phyloP scores from a whole-genome alignment of 2,329 filamentous ascomycete species.

The Sclerotinia borealis region DNA sequence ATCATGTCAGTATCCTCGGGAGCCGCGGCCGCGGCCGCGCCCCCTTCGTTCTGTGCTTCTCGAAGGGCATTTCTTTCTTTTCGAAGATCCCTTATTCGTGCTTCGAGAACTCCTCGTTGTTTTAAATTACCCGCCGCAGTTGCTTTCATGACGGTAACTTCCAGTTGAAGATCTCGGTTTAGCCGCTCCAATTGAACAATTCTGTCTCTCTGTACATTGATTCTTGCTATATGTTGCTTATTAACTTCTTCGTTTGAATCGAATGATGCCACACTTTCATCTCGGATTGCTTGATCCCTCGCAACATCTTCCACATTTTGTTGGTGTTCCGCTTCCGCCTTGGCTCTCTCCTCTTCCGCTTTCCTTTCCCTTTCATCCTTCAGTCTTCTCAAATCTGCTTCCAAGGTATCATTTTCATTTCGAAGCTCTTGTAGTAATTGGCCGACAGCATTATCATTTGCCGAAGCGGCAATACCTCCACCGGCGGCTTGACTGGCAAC shows the following conservation, averaged over 20 bases:
- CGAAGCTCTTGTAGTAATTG: neutral
- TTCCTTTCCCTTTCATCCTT: neutral
- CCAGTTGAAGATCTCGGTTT: neutral
- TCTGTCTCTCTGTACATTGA: neutral
- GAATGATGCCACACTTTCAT: neutral
- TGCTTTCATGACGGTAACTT: neutral
- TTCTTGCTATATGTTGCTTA: neutral
- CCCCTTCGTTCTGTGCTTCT: too few relatives aligned
- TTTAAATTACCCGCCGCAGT: neutral
- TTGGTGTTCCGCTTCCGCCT: neutral
- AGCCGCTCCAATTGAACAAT: too few relatives aligned
- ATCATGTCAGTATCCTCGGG: neutral
- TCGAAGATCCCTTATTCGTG: neutral
- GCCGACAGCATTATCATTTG: neutral
- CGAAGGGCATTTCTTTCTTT: neutral
- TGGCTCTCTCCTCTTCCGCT: neutral
- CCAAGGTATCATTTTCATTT: neutral
- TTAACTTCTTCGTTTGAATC: slow-evolving; percentile 2
- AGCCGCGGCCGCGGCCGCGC: neutral
- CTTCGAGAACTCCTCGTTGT: neutral
- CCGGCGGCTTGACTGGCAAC: too few relatives aligned
- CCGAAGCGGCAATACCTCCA: too few relatives aligned
- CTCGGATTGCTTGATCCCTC: neutral
- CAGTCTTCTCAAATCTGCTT: neutral
- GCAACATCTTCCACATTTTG: neutral